Evolutionary conservation across 768 basidiomycete species (phyloP).

Genomic region (Daedalea quercina): DNA sequence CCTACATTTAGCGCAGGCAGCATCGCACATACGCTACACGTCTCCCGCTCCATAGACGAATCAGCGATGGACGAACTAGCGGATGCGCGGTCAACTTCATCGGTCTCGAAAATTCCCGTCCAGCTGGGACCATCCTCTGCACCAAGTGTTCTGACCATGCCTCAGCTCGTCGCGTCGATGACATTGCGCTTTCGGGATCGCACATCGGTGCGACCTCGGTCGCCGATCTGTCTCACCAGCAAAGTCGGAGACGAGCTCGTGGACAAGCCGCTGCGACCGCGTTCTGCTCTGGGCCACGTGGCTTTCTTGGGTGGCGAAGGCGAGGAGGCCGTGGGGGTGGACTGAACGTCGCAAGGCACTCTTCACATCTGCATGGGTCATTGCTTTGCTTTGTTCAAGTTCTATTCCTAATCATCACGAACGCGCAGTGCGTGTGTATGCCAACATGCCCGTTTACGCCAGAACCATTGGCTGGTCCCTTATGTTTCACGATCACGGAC

Average conservation of each 20-base stretch:
- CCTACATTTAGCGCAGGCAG: not conserved
- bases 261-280: not conserved
- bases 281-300: not conserved
- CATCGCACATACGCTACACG: not conserved
- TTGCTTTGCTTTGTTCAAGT: too few relatives aligned
- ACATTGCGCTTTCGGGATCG: constrained; percentile 21
- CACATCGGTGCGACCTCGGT: constrained; percentile 12
- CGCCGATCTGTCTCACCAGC: not conserved
- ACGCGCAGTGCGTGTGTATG: too few relatives aligned
- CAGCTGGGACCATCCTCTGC: not conserved
- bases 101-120: not conserved
- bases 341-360: too few relatives aligned
- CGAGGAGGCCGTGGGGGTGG: not conserved
- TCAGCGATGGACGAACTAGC: not conserved
- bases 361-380: too few relatives aligned
- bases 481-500: too few relatives aligned
- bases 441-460: too few relatives aligned
- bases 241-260: not conserved
- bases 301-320: not conserved
- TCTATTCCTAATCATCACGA: too few relatives aligned
- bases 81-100: not conserved
- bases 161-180: constrained; percentile 21
- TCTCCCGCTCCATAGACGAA: not conserved
- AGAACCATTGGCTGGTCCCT: too few relatives aligned
- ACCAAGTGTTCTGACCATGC: constrained; percentile 14